These are phyloP conservation scores for Microsporum ferrugineum DNA, from an alignment of 2,329 filamentous ascomycete species.

Conservation along the genomic window DNA sequence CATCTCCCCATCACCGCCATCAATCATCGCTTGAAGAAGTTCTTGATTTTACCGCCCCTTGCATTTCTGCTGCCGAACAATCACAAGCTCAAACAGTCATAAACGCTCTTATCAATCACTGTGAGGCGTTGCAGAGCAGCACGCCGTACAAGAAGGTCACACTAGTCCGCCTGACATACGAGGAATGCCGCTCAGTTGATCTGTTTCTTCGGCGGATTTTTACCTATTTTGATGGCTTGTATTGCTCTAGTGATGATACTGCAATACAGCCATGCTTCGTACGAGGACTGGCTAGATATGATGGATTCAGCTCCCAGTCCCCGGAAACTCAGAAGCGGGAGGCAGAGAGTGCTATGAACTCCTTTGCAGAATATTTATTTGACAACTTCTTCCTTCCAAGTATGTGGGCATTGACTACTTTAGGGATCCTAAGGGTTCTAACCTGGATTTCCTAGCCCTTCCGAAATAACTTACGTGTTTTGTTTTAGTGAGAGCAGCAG, in stretches of 20 bases:
- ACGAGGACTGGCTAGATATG: not conserved
- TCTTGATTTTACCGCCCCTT: conserved; percentile 8
- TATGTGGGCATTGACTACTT: too few relatives aligned
- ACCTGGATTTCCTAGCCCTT: too few relatives aligned
- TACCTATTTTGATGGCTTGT: conserved; percentile 9
- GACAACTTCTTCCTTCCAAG: too few relatives aligned
- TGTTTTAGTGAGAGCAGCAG: conserved; percentile 13
- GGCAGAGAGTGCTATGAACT: too few relatives aligned
- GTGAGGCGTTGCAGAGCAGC: conserved; percentile 15
- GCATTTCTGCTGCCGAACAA: conserved; percentile 11
- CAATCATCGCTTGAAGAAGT: conserved; percentile 11
- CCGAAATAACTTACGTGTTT: not conserved
- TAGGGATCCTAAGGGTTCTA: too few relatives aligned
- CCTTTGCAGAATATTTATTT: too few relatives aligned
- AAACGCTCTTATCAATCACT: conserved; percentile 13
- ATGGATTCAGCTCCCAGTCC: not conserved
- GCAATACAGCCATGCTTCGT: not conserved
- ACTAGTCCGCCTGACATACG: conserved; percentile 16
- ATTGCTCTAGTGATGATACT: not conserved
- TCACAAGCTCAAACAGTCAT: conserved; percentile 11
- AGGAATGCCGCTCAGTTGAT: conserved; percentile 13
- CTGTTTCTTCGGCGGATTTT: conserved; percentile 11
- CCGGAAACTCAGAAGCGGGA: not conserved
- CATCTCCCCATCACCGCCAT: not conserved
- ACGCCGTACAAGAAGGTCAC: conserved; percentile 16